phyloP scores from a whole-genome alignment of 805 yeast genomes.

The Osmozyma mogii region DNA sequence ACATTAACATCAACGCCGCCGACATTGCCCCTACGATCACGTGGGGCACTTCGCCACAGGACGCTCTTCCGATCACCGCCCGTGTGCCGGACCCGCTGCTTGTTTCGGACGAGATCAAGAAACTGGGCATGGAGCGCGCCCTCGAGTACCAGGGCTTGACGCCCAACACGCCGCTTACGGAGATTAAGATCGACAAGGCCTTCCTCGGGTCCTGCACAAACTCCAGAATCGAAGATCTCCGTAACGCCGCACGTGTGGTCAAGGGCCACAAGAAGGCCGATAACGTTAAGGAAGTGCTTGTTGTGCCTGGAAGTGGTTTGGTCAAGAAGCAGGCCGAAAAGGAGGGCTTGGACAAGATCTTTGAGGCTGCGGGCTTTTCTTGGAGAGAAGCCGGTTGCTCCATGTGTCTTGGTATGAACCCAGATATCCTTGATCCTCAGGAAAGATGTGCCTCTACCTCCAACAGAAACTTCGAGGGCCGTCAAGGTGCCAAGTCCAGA shows the following conservation, averaged over 20 bases:
- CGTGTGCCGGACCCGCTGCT: conserved; percentile 83
- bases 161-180: conserved; percentile 71
- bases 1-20: conserved; percentile 67
- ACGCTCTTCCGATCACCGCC: conserved; percentile 91
- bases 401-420: conserved; percentile 99
- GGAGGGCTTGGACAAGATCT: conserved; percentile 90
- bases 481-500: conserved; percentile 95
- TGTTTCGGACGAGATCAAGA: conserved; percentile 63
- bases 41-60: conserved; percentile 99
- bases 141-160: conserved; percentile 84
- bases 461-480: conserved; percentile 97
- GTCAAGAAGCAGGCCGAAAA: conserved; percentile 89
- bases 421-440: conserved; percentile 88
- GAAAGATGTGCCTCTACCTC: conserved; percentile 99
- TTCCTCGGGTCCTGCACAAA: conserved; percentile 98
- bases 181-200: conserved; percentile 81
- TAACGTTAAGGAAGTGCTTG: conserved; percentile 72
- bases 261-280: conserved; percentile 83
- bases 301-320: conserved; percentile 97
- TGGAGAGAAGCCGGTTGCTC: conserved; percentile 99
- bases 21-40: conserved; percentile 95
- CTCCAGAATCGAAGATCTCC: conserved; percentile 92
- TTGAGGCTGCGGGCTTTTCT: conserved; percentile 87
- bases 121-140: conserved; percentile 85
- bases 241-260: conserved; percentile 91